Conservation (phyloP, 441 rosid species). For the Rhodomyrtus psidioides region DNA sequence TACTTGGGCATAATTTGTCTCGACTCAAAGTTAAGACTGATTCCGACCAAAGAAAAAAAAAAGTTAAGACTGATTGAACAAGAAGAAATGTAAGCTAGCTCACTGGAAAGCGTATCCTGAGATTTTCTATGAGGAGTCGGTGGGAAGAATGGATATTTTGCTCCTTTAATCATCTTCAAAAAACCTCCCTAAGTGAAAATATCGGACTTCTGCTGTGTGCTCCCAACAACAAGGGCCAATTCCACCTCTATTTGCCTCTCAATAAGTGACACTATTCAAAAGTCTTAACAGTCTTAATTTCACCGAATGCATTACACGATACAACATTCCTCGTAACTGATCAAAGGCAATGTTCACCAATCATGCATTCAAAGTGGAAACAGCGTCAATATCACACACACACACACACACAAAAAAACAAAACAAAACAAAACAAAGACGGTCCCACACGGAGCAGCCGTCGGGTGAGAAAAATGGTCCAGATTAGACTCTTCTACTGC, state of each 20-base stretch:
- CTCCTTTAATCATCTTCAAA: too few relatives aligned
- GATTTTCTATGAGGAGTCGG: not conserved
- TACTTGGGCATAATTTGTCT: not conserved
- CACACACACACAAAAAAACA: too few relatives aligned
- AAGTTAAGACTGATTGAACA: not conserved
- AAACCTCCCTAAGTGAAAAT: not conserved
- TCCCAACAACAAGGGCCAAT: not conserved
- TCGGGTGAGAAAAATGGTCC: not conserved
- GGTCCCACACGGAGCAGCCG: not conserved
- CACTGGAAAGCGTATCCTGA: not conserved
- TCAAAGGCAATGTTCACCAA: not conserved
- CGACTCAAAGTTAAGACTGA: not conserved
- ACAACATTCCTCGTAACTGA: not conserved
- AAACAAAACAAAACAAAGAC: accelerated
- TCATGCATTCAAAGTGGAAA: not conserved
- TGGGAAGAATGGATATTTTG: not conserved
- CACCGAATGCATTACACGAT: too few relatives aligned
- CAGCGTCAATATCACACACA: accelerated
- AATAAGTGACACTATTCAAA: not conserved
- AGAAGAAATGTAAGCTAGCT: too few relatives aligned
- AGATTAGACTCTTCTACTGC: not conserved
- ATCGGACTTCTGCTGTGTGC: too few relatives aligned
- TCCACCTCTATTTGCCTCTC: not conserved
- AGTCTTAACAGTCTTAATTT: not conserved
- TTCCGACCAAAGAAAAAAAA: not conserved